Percentiles rank a stretch among this genome's conserved stretches.
Conservation (phyloP, 2,329 filamentous ascomycete species). For the Talaromyces sp. region DNA sequence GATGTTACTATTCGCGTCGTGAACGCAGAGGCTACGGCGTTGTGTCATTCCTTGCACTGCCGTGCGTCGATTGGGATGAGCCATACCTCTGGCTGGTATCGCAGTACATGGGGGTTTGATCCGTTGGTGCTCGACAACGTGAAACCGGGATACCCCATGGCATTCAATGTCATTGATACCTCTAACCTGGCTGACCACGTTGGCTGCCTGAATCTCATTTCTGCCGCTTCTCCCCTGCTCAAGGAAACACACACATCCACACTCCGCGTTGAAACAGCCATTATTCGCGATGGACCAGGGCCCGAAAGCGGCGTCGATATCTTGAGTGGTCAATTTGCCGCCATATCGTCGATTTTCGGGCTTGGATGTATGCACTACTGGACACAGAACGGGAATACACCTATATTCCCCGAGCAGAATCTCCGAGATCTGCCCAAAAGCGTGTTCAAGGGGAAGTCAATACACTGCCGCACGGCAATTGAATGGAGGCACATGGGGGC, state of each 20-base stretch:
- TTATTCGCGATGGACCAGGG: background rate
- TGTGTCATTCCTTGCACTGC: slow-evolving; percentile 49
- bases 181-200: slow-evolving; percentile 43
- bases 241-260: background rate
- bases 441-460: background rate
- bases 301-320: background rate
- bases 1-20: slow-evolving; percentile 42
- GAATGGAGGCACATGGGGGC: background rate
- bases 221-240: slow-evolving; percentile 45
- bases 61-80: slow-evolving; percentile 15
- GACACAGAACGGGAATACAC: background rate
- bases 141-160: slow-evolving; percentile 22
- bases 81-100: background rate
- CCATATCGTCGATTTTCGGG: background rate
- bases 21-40: slow-evolving; percentile 44
- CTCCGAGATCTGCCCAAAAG: background rate
- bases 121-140: slow-evolving; percentile 37
- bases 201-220: slow-evolving; percentile 42
- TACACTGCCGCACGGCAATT: background rate
- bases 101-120: slow-evolving; percentile 19
- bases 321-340: background rate
- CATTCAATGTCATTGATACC: slow-evolving; percentile 56
- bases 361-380: background rate
- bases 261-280: background rate
- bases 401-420: background rate